Conservation (phyloP, 306 rosid species). For the Hippophae rhamnoides region DNA sequence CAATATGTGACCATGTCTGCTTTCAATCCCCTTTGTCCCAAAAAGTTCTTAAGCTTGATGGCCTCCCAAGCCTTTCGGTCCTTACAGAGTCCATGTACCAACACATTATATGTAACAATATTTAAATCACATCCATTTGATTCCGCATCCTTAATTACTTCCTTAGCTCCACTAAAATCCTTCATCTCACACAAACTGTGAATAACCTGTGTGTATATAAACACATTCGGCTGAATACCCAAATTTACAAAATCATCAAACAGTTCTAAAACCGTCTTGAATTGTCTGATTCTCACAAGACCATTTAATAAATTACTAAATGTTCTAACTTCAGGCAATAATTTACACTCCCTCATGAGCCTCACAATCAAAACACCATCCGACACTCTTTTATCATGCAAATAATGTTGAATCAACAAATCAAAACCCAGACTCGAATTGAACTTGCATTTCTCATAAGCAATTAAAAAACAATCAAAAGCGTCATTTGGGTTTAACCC, state of each 20-base stretch:
- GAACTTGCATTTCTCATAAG: conserved; percentile 27
- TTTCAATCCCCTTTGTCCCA: conserved; percentile 58
- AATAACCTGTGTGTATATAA: conserved; percentile 54
- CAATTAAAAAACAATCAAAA: conserved; percentile 35
- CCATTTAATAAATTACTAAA: conserved; percentile 65
- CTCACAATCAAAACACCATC: conserved; percentile 45
- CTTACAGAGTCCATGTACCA: conserved; percentile 78
- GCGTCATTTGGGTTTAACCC: conserved; percentile 42
- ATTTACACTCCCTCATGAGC: conserved; percentile 44
- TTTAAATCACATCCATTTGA: conserved; percentile 34
- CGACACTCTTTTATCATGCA: conserved; percentile 36
- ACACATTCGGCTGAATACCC: conserved; percentile 56
- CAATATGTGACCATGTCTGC: conserved; percentile 70
- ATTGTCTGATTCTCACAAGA: conserved; percentile 54
- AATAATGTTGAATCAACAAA: conserved; percentile 57
- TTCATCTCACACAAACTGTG: conserved; percentile 63
- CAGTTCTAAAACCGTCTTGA: conserved; percentile 45
- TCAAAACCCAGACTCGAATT: conserved; percentile 64
- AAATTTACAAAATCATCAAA: conserved; percentile 50
- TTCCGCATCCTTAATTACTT: conserved; percentile 50
- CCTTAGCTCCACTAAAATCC: conserved; percentile 53
- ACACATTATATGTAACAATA: conserved; percentile 61
- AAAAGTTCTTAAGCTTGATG: conserved; percentile 40
- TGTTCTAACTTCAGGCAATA: conserved; percentile 78
- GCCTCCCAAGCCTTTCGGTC: conserved; percentile 53